These are phyloP conservation scores for Discostella stelligeroides DNA, from an alignment of 108 stramenopile species.

Conservation along the genomic window DNA sequence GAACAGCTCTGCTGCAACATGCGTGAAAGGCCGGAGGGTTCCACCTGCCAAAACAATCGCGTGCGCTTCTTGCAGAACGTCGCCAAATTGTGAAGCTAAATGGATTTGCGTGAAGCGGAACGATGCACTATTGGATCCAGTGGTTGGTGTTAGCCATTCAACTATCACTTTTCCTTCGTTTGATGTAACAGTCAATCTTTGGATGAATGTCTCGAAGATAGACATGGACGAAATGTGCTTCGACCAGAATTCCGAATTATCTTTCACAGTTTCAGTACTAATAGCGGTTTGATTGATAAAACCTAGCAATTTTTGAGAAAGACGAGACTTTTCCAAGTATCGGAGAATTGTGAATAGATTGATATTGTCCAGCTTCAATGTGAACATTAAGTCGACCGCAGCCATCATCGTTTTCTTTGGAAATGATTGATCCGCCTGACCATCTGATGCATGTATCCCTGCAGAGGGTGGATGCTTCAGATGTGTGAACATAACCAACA, in stretches of 20 bases:
- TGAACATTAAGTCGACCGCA: constrained; percentile 80
- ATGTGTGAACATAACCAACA: constrained; percentile 66
- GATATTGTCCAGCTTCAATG: constrained; percentile 82
- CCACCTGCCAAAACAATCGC: constrained; percentile 96
- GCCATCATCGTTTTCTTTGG: constrained; percentile 62
- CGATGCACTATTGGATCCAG: constrained; percentile 24
- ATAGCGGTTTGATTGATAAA: constrained; percentile 54
- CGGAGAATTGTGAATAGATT: constrained; percentile 91
- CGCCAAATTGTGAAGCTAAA: constrained; percentile 76
- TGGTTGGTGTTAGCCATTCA: constrained; percentile 53
- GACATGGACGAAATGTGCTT: constrained; percentile 86
- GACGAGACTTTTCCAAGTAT: constrained; percentile 81
- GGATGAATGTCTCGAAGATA: constrained; percentile 75
- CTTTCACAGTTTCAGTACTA: not conserved
- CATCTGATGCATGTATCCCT: constrained; percentile 1
- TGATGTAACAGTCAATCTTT: constrained; percentile 60
- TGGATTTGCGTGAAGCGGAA: constrained; percentile 88
- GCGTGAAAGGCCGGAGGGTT: constrained; percentile 91
- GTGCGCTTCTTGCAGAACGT: constrained; percentile 82
- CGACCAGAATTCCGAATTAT: constrained; percentile 45
- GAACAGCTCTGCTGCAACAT: constrained; percentile 90
- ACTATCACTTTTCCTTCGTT: constrained; percentile 77
- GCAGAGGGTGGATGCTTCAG: constrained; percentile 33
- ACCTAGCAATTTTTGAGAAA: constrained; percentile 90
- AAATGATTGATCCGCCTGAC: constrained; percentile 13